These are phyloP conservation scores for Protomyces gravidus DNA, from an alignment of 1,139 yeast genomes.

Conservation along the genomic window DNA sequence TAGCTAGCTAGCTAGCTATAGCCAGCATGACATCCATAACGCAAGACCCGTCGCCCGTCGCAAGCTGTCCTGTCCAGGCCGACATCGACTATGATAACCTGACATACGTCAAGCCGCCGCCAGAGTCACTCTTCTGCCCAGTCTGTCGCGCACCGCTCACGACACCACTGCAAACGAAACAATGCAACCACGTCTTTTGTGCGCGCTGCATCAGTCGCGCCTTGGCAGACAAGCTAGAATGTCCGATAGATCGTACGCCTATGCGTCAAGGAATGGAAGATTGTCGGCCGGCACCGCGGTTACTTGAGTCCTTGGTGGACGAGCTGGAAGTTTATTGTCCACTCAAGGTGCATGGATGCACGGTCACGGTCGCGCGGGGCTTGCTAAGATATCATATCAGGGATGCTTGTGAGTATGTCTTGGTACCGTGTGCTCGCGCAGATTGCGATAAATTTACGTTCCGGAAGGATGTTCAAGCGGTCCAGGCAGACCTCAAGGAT, in stretches of 20 bases:
- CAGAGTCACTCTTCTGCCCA: constrained; percentile 21
- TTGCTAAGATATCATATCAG: constrained; percentile 6
- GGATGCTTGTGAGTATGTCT: constrained; percentile 3
- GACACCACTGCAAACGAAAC: constrained; percentile 12
- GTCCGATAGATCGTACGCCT: constrained; percentile 20
- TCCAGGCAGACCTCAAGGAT: background rate
- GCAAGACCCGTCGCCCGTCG: background rate
- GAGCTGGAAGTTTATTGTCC: constrained; percentile 20
- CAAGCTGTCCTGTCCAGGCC: background rate
- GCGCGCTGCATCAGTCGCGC: constrained; percentile 20
- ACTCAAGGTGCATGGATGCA: background rate
- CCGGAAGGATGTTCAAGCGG: background rate
- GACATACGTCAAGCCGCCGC: constrained; percentile 4
- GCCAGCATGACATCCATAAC: no score
- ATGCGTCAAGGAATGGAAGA: constrained; percentile 17
- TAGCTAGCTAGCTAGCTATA: no score
- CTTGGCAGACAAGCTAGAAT: constrained; percentile 9
- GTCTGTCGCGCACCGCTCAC: constrained; percentile 13
- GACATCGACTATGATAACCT: constrained; percentile 15
- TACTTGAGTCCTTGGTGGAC: constrained; percentile 6
- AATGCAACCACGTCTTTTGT: constrained; percentile 9
- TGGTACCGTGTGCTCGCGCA: background rate
- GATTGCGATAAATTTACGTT: background rate
- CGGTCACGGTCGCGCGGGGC: constrained; percentile 1
- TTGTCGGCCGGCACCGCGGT: constrained; percentile 4